A percentile compares a stretch with the other conserved stretches of the same genome.
Evolutionary conservation across 208 protist genomes (phyloP).

Genomic region (Acanthamoeba culbertsoni): DNA sequence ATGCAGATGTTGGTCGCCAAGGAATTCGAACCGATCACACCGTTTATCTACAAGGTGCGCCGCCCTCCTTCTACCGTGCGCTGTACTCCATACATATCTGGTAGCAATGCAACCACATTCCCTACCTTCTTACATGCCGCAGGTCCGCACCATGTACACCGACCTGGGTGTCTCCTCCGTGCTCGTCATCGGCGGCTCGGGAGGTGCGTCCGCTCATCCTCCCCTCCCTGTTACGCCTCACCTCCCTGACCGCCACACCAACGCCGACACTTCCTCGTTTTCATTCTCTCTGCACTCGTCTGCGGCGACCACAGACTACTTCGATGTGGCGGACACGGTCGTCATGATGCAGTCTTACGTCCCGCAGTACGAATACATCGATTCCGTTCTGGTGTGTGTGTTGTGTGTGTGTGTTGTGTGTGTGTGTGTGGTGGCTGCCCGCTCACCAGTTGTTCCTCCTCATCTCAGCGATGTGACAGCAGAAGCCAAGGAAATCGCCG

Average conservation of each 20-base stretch:
- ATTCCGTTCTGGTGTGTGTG: too few relatives aligned
- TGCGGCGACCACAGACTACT: slow-evolving; percentile 87
- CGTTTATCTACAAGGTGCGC: slow-evolving; percentile 84
- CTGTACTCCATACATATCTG: background rate
- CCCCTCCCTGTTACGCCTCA: background rate
- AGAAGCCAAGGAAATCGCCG: slow-evolving; percentile 81
- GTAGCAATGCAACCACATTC: background rate
- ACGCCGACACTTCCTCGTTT: background rate
- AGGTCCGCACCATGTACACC: slow-evolving; percentile 80
- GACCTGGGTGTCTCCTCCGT: slow-evolving; percentile 78
- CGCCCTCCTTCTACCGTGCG: too few relatives aligned
- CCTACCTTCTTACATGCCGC: background rate
- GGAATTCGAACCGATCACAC: slow-evolving; percentile 92
- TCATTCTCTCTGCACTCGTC: too few relatives aligned
- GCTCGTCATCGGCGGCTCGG: slow-evolving; percentile 91
- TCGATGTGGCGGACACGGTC: slow-evolving; percentile 88
- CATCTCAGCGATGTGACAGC: slow-evolving; percentile 83
- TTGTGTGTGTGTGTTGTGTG: too few relatives aligned
- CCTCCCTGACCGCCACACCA: background rate
- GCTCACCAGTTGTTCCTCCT: too few relatives aligned
- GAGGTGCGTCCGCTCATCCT: slow-evolving; percentile 51
- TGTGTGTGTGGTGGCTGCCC: too few relatives aligned
- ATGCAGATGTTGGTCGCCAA: slow-evolving; percentile 90
- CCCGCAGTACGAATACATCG: background rate
- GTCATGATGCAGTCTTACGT: slow-evolving; percentile 89